Evolutionary conservation across 805 yeast species (phyloP).

Genomic region (Wickerhamiella alocasiicola): DNA sequence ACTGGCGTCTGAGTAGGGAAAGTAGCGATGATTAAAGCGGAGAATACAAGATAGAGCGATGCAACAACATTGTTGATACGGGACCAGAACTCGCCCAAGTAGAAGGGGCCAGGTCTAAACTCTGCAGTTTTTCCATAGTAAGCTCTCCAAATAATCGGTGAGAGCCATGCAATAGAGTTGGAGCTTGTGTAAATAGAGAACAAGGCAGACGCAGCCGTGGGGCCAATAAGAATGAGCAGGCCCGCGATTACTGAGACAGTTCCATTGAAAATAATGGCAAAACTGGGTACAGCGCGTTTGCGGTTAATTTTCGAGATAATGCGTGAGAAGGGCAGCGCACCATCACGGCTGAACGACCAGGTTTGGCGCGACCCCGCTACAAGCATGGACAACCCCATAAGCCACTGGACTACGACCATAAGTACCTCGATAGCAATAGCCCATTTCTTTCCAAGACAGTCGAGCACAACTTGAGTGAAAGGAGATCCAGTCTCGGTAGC

Average conservation of each 20-base stretch:
- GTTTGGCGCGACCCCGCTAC: no score
- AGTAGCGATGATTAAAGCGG: slow-evolving; percentile 42
- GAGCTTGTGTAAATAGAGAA: slow-evolving; percentile 54
- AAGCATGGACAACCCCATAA: slow-evolving; percentile 52
- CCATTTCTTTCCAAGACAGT: no score
- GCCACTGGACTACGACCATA: slow-evolving; percentile 46
- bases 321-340: slow-evolving; percentile 53
- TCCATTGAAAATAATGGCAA: slow-evolving; percentile 48
- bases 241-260: slow-evolving; percentile 40
- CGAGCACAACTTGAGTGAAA: slow-evolving; percentile 51
- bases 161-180: slow-evolving; percentile 50
- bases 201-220: slow-evolving; percentile 51
- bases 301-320: slow-evolving; percentile 46
- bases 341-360: slow-evolving; percentile 73
- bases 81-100: slow-evolving; percentile 41
- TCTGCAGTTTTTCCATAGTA: slow-evolving; percentile 31
- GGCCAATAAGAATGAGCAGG: slow-evolving; percentile 43
- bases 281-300: slow-evolving; percentile 48
- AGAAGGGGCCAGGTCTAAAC: slow-evolving; percentile 56
- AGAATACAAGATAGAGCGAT: slow-evolving; percentile 38
- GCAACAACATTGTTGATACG: slow-evolving; percentile 37
- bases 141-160: slow-evolving; percentile 43
- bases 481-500: slow-evolving; percentile 43
- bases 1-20: slow-evolving; percentile 39
- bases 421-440: slow-evolving; percentile 51